Conservation (phyloP, 441 rosid genomes). For the Pelargonium myrrhifolium region DNA sequence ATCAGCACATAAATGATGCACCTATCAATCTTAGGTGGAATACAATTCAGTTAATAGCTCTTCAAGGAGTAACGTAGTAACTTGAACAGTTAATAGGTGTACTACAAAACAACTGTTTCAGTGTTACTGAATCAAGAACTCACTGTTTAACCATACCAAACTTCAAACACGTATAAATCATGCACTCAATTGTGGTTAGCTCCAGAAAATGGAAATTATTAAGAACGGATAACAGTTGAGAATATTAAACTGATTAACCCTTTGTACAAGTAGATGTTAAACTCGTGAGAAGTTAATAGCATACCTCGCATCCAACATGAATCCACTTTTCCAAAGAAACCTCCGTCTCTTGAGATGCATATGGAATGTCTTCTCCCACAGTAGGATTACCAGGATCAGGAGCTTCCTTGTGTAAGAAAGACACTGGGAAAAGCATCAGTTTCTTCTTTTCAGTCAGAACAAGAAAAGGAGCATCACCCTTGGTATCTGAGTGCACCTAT, state of each 20-base stretch:
- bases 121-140: neutral
- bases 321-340: constrained; percentile 53
- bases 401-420: constrained; percentile 31
- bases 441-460: constrained; percentile 46
- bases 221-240: no score
- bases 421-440: constrained; percentile 41
- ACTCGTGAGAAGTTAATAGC: constrained; percentile 12
- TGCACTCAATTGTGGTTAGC: no score
- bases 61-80: neutral
- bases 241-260: neutral
- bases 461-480: constrained; percentile 45
- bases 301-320: constrained; percentile 66
- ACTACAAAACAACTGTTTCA: neutral
- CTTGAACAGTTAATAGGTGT: neutral
- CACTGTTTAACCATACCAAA: neutral
- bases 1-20: constrained; percentile 2
- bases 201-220: no score
- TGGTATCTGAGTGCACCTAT: constrained; percentile 37
- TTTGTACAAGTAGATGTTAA: neutral
- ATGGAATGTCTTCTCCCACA: constrained; percentile 27
- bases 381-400: constrained; percentile 28
- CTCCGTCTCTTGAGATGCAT: constrained; percentile 31
- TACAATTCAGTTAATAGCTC: no score
- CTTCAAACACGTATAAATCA: no score
- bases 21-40: no score